Base-by-base conservation (phyloP, 2,329 filamentous ascomycete species). In the Microdochium bolleyi region DNA sequence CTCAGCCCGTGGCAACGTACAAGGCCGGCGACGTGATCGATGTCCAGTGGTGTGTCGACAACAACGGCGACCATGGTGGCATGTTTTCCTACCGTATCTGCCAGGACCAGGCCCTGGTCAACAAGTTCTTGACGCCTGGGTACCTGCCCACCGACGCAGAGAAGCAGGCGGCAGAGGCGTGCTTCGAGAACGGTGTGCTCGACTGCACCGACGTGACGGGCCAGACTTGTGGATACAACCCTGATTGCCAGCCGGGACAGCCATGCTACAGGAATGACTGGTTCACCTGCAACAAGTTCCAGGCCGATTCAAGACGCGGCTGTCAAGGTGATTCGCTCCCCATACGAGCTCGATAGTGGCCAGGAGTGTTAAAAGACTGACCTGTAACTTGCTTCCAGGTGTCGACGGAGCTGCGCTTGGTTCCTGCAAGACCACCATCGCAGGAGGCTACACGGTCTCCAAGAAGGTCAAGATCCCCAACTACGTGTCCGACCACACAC, bases 61-160 rank as follows among this genome's bases (percentile, higher is more conserved):
- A 78, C 62, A 80, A 80, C 57, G 78, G 78, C 0, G 77, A 80
- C 56, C 77, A 80, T 56, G 76, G 77, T 24, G 78, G 77, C 62
- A 80, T 80, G 76, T 80, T 79, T 62, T 70, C 63, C 57, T 80
- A 78, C 61, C 74, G 77, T 10, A 73, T 80, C 55, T 80, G 77
- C 58, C 70, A 76, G 56, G 66, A 80, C 57, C 76, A 80, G 57
- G 65, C 62, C 0, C 61, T 81, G 0, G 73, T 80, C 27, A 69
- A 78, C 65, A 74, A 75, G 56, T 73, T 80, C 58, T 62, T 78
- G 1, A 70, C 72, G 1, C 69, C 75, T 0, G 61, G 58, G 8
- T 78, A 79, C 55, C 57, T 75, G 2, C 77, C 77, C 0, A 80
- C 75, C 2, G 63, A 73, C 0, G 73, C 61, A 0, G 78, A 80